These are phyloP conservation scores for Angomonas deanei DNA, from an alignment of 208 protist species.

Conservation along the genomic window DNA sequence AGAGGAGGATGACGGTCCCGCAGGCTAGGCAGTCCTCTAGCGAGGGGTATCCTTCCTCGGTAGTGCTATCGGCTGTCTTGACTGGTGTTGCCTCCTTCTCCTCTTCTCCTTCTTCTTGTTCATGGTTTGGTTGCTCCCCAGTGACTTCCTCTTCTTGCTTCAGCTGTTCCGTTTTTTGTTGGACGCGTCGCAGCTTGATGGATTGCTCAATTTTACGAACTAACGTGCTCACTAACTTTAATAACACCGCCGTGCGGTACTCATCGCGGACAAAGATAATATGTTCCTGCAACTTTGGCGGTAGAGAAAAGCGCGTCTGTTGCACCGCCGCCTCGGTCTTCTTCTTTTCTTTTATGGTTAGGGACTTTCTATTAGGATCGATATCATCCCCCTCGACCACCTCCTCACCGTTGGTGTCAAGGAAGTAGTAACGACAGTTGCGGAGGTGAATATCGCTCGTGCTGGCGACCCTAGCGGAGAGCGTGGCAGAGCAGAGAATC, in stretches of 20 bases:
- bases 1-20: constrained; percentile 71
- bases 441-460: constrained; percentile 79
- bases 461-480: constrained; percentile 78
- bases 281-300: constrained; percentile 78
- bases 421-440: constrained; percentile 77
- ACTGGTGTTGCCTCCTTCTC: neutral
- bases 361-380: constrained; percentile 3
- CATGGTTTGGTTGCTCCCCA: constrained; percentile 4
- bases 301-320: constrained; percentile 73
- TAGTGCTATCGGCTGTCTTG: neutral
- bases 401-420: constrained; percentile 67
- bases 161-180: constrained; percentile 3
- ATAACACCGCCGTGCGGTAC: constrained; percentile 77
- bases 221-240: constrained; percentile 72
- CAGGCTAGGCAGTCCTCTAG: constrained; percentile 31
- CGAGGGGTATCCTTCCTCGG: constrained; percentile 27
- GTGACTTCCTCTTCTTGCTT: constrained; percentile 15
- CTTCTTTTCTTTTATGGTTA: neutral
- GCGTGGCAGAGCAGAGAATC: constrained; percentile 85
- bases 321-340: constrained; percentile 11
- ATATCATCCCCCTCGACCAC: constrained; percentile 20
- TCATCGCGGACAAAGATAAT: constrained; percentile 75
- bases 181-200: neutral
- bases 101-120: constrained; percentile 17
- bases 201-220: neutral